Percentiles rank a stretch among this genome's conserved stretches.
Conservation (phyloP, 2,329 filamentous ascomycete genomes). For the Cladorrhinum sp. region DNA sequence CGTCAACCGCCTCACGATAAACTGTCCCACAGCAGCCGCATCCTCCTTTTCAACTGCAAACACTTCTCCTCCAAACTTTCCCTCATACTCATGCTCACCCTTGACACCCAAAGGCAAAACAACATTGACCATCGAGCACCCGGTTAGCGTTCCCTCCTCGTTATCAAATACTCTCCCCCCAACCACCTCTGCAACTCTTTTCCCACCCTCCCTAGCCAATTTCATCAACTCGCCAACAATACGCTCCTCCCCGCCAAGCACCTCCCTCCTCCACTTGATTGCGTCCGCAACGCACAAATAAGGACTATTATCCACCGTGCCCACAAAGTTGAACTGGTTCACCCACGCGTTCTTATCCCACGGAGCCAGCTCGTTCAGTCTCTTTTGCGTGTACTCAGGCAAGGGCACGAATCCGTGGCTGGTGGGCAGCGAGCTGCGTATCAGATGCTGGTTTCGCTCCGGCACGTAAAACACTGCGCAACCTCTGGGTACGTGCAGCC, state of each 20-base stretch:
- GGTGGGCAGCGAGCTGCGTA: slow-evolving; percentile 73
- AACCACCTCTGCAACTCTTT: slow-evolving; percentile 57
- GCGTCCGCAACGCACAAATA: slow-evolving; percentile 71
- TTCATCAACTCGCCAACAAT: slow-evolving; percentile 62
- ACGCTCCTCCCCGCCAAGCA: slow-evolving; percentile 69
- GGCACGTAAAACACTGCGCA: slow-evolving; percentile 82
- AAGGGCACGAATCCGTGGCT: slow-evolving; percentile 70
- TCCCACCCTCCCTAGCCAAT: slow-evolving; percentile 63
- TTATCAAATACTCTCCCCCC: slow-evolving; percentile 74
- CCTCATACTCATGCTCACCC: slow-evolving; percentile 11
- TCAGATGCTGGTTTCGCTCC: slow-evolving; percentile 67
- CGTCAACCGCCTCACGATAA: slow-evolving; percentile 54
- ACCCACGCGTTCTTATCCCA: slow-evolving; percentile 59
- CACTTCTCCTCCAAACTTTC: slow-evolving; percentile 20
- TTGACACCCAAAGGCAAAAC: slow-evolving; percentile 59
- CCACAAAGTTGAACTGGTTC: slow-evolving; percentile 70
- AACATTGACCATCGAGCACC: slow-evolving; percentile 71
- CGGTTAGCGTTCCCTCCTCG: slow-evolving; percentile 54
- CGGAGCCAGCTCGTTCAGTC: slow-evolving; percentile 41
- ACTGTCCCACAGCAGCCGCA: slow-evolving; percentile 46
- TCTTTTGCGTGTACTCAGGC: not conserved
- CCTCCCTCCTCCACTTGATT: slow-evolving; percentile 64
- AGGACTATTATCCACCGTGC: slow-evolving; percentile 69
- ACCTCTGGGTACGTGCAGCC: slow-evolving; percentile 77
- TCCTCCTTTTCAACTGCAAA: slow-evolving; percentile 32